Conservation (phyloP, 345 rosid genomes). For the Capsella bursapastoris region DNA sequence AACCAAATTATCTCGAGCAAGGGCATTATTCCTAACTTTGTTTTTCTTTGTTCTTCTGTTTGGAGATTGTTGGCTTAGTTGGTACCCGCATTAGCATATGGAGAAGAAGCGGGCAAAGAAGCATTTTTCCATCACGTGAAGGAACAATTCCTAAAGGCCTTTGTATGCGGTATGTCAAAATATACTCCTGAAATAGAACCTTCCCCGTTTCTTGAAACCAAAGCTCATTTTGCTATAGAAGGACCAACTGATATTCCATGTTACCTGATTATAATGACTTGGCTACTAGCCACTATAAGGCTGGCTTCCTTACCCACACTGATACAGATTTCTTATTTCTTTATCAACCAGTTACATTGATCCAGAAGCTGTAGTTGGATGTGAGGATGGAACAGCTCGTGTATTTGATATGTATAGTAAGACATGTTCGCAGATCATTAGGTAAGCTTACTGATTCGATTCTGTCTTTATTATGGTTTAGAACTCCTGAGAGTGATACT, state of each 20-base stretch:
- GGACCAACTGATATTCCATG: conserved; percentile 12
- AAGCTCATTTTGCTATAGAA: conserved; percentile 1
- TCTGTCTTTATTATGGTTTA: background rate
- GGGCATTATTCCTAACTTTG: conserved; percentile 3
- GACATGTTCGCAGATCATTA: conserved; percentile 76
- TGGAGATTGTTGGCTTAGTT: conserved; percentile 82
- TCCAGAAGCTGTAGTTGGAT: conserved; percentile 94
- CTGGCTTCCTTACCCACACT: conserved; percentile 11
- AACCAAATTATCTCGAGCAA: background rate
- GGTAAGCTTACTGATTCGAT: conserved; percentile 46
- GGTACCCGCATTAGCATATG: conserved; percentile 84
- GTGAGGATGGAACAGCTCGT: conserved; percentile 90
- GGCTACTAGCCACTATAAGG: conserved; percentile 3
- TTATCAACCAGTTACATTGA: conserved; percentile 67
- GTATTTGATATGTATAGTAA: conserved; percentile 92
- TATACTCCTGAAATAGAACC: conserved; percentile 6
- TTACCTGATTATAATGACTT: conserved; percentile 15
- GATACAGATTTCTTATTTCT: background rate
- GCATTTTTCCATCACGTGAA: conserved; percentile 74
- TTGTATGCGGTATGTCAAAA: conserved; percentile 76
- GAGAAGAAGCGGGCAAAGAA: conserved; percentile 78
- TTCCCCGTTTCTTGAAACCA: background rate
- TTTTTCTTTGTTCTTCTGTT: background rate
- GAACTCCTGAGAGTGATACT: conserved; percentile 1
- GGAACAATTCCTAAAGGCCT: conserved; percentile 73